phyloP scores from a whole-genome alignment of 305 asterid species.

The Fraxinus platypoda region DNA sequence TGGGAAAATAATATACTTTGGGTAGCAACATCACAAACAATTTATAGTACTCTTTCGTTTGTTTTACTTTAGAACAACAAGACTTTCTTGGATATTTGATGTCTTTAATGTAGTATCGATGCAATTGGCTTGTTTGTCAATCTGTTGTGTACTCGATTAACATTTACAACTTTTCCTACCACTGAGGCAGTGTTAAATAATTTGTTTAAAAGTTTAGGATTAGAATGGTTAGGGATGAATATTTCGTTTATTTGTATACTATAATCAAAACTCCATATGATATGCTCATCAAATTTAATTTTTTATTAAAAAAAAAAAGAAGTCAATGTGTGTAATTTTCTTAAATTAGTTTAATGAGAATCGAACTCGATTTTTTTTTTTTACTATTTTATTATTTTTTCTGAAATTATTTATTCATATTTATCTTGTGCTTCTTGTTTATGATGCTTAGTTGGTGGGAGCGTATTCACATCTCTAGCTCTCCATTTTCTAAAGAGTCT shows the following conservation, averaged over 20 bases:
- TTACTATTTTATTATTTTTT: background rate
- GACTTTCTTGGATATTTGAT: background rate
- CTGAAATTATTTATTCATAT: background rate
- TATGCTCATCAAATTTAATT: background rate
- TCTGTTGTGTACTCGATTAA: background rate
- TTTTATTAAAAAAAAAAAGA: background rate
- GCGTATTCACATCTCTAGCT: background rate
- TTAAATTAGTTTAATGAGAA: background rate
- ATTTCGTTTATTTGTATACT: background rate
- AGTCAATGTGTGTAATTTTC: background rate
- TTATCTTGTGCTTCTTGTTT: background rate
- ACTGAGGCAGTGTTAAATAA: background rate
- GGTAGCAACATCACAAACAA: background rate
- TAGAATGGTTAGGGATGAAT: background rate
- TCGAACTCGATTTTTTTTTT: background rate
- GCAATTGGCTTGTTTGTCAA: background rate
- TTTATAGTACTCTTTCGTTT: background rate
- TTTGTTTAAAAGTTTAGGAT: background rate
- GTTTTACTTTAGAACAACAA: background rate
- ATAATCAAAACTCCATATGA: background rate
- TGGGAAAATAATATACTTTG: background rate
- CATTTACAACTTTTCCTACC: background rate
- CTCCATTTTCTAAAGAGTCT: background rate
- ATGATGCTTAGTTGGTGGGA: background rate
- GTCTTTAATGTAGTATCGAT: background rate